These are phyloP conservation scores for Ottelia alismoides DNA, from an alignment of 106 monocot species.

Conservation along the genomic window DNA sequence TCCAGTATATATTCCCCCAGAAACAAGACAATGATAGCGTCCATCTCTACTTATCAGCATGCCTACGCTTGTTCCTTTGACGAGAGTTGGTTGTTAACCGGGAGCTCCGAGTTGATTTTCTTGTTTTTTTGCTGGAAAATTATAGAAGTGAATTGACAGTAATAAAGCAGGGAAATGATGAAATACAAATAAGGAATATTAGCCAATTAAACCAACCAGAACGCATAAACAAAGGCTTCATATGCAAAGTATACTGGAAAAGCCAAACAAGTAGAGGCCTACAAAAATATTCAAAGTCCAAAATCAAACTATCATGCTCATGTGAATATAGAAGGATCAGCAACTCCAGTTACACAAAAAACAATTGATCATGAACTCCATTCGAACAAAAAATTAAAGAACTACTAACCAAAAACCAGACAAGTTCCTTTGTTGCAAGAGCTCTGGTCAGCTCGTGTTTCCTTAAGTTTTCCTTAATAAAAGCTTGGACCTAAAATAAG, in stretches of 20 bases:
- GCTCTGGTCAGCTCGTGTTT: slow-evolving; percentile 34
- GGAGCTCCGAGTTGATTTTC: slow-evolving; percentile 2
- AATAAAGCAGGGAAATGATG: neutral
- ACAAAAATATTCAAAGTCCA: neutral
- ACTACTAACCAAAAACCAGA: slow-evolving; percentile 31
- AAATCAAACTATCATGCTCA: neutral
- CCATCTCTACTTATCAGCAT: slow-evolving; percentile 42
- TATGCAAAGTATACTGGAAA: slow-evolving; percentile 35
- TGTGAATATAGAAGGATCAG: too few relatives aligned
- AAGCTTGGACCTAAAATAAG: too few relatives aligned
- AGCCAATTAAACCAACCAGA: slow-evolving; percentile 24
- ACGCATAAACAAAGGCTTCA: slow-evolving; percentile 18
- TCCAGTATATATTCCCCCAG: too few relatives aligned
- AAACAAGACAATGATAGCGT: too few relatives aligned
- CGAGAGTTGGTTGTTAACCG: slow-evolving; percentile 5
- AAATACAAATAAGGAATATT: neutral
- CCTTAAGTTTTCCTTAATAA: slow-evolving; percentile 11
- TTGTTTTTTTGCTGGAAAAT: slow-evolving; percentile 19
- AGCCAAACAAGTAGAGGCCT: slow-evolving; percentile 46
- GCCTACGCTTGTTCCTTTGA: slow-evolving; percentile 31
- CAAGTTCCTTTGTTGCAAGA: slow-evolving; percentile 36
- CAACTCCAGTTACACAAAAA: too few relatives aligned
- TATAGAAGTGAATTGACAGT: neutral
- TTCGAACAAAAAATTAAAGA: neutral
- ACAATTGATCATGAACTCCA: neutral